These are phyloP conservation scores for Crucibulum cyathiforme DNA, from an alignment of 1,284 basidiomycete species.

Conservation along the genomic window DNA sequence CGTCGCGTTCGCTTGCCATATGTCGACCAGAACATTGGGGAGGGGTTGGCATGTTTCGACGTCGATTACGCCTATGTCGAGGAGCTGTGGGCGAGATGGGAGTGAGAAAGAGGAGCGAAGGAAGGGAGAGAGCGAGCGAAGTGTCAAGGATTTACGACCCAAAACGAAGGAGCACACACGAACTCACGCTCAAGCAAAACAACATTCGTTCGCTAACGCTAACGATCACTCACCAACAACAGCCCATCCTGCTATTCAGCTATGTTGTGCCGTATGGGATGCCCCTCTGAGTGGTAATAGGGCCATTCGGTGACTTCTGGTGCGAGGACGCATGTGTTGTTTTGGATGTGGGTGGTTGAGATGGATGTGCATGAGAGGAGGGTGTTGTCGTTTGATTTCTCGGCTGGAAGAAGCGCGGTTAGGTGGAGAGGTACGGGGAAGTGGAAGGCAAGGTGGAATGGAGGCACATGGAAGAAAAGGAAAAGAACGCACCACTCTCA, in stretches of 20 bases:
- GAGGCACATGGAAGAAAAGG: too few relatives aligned
- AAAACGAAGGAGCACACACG: too few relatives aligned
- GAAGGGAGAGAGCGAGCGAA: background rate
- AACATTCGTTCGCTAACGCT: background rate
- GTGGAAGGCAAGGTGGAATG: too few relatives aligned
- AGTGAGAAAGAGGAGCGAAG: background rate
- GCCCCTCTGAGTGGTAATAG: conserved; percentile 52
- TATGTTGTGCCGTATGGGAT: conserved; percentile 56
- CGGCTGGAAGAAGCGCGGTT: too few relatives aligned
- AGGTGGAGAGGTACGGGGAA: too few relatives aligned
- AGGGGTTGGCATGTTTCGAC: conserved; percentile 76
- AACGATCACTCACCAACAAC: conserved; percentile 40
- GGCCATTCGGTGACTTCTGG: conserved; percentile 51
- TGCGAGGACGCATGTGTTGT: too few relatives aligned
- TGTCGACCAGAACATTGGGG: conserved; percentile 71
- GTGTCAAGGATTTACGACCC: background rate
- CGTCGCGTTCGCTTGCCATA: conserved; percentile 70
- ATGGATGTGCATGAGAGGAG: too few relatives aligned
- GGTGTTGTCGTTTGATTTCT: too few relatives aligned
- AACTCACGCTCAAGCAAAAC: too few relatives aligned
- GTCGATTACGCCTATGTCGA: conserved; percentile 78
- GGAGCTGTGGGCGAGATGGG: conserved; percentile 31
- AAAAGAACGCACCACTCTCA: too few relatives aligned
- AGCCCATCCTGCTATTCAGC: conserved; percentile 54
- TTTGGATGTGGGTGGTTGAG: too few relatives aligned